Evolutionary conservation across 305 asterid genomes (phyloP).

Genomic region (Ruellia speciosa): DNA sequence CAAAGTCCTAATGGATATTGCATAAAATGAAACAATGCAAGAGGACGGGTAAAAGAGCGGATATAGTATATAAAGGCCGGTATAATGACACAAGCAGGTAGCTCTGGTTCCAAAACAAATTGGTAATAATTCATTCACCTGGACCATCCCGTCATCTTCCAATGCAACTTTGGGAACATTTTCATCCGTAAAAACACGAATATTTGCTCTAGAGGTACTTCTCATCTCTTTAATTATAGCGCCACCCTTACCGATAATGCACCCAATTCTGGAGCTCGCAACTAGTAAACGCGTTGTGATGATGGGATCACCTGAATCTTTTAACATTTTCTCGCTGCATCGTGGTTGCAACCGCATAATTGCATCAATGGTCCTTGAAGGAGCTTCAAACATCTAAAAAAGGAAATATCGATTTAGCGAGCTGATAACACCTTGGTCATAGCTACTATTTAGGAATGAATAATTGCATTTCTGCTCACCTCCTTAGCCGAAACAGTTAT

Average conservation of each 20-base stretch:
- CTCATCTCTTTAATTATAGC: conserved; percentile 75
- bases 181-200: conserved; percentile 67
- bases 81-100: too few species aligned
- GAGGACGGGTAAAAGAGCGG: background rate
- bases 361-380: conserved; percentile 76
- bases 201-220: conserved; percentile 60
- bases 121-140: conserved; percentile 40
- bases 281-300: conserved; percentile 74
- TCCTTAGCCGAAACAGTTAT: conserved; percentile 69
- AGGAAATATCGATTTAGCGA: conserved; percentile 20
- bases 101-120: background rate
- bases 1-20: background rate
- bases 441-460: background rate
- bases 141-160: conserved; percentile 84
- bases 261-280: conserved; percentile 65
- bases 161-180: conserved; percentile 77
- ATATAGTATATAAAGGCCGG: too few species aligned
- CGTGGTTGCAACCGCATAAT: conserved; percentile 68
- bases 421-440: background rate
- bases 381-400: conserved; percentile 61
- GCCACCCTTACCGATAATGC: conserved; percentile 90
- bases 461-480: conserved; percentile 29
- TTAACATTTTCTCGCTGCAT: conserved; percentile 65
- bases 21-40: background rate
- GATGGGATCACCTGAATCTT: conserved; percentile 46